These are phyloP conservation scores for Calonectria henricotiae DNA, from an alignment of 2,329 filamentous ascomycete genomes.

Conservation along the genomic window DNA sequence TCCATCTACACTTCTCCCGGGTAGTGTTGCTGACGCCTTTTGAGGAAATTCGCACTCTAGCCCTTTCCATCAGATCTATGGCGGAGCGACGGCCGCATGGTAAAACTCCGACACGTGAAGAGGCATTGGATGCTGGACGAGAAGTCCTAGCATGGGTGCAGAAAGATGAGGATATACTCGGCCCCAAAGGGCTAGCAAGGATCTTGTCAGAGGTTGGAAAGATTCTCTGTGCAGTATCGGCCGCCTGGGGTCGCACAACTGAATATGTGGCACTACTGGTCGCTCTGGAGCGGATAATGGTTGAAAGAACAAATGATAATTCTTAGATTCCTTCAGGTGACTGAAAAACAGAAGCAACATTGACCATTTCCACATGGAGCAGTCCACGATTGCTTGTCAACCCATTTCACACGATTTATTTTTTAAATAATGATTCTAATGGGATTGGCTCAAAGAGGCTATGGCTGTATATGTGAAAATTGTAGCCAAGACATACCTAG, in stretches of 20 bases:
- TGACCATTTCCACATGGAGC: background rate
- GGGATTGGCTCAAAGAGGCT: no score
- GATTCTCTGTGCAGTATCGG: conserved; percentile 38
- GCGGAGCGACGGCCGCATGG: background rate
- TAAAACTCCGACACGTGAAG: conserved; percentile 41
- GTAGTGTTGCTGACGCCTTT: conserved; percentile 68
- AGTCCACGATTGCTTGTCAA: background rate
- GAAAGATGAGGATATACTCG: conserved; percentile 61
- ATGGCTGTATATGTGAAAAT: background rate
- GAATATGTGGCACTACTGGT: conserved; percentile 30
- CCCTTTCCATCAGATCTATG: conserved; percentile 53
- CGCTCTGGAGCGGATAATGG: conserved; percentile 18
- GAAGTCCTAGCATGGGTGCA: conserved; percentile 58
- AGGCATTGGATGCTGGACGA: conserved; percentile 43
- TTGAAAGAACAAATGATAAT: conserved; percentile 7
- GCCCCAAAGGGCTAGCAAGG: conserved; percentile 37
- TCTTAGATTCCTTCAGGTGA: background rate
- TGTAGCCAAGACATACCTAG: background rate
- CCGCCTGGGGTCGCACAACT: conserved; percentile 43
- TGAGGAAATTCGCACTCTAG: conserved; percentile 63
- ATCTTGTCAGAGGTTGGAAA: conserved; percentile 48
- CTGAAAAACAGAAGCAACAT: no score
- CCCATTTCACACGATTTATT: background rate
- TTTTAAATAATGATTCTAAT: background rate
- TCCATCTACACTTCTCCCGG: conserved; percentile 71